A percentile compares a stretch with the other conserved stretches of the same genome.
Conservation (phyloP, 805 yeast species). For the Lipomyces spencermartinsiae region DNA sequence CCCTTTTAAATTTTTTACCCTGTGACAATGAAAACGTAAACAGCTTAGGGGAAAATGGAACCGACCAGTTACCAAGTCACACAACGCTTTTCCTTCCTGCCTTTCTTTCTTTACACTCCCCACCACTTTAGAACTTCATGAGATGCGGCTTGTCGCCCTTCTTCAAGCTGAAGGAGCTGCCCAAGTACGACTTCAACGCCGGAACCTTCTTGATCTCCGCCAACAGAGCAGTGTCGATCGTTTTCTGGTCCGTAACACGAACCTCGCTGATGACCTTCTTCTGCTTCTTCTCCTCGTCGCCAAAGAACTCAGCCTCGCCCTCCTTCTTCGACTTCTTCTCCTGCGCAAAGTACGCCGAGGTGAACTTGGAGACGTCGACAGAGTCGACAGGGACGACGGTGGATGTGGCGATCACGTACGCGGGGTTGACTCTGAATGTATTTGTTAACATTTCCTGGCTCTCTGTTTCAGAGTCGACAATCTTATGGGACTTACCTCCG, state of each 20-base stretch:
- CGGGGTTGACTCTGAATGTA: conserved; percentile 71
- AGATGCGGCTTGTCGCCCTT: conserved; percentile 98
- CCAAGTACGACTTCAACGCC: conserved; percentile 93
- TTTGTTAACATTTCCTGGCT: neutral
- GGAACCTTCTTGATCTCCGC: conserved; percentile 97
- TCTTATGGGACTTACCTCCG: conserved; percentile 62
- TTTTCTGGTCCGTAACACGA: conserved; percentile 96
- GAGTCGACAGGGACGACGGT: conserved; percentile 82
- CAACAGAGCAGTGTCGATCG: conserved; percentile 89
- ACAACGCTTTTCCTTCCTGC: neutral
- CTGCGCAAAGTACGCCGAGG: conserved; percentile 94
- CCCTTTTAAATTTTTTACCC: conserved; percentile 5
- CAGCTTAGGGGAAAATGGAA: neutral
- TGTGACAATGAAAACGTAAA: neutral
- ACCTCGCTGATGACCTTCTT: conserved; percentile 89
- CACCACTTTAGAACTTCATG: conserved; percentile 81
- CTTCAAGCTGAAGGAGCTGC: conserved; percentile 94
- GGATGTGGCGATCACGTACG: conserved; percentile 98
- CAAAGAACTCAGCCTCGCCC: conserved; percentile 92
- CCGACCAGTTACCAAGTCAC: conserved; percentile 2
- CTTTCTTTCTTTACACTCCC: neutral
- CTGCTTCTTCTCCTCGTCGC: conserved; percentile 72
- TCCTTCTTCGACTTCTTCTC: conserved; percentile 83
- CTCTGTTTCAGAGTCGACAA: neutral
- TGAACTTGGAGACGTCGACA: conserved; percentile 88